phyloP scores from a whole-genome alignment of 2,329 filamentous ascomycete species.

The Colletotrichum sp. region DNA sequence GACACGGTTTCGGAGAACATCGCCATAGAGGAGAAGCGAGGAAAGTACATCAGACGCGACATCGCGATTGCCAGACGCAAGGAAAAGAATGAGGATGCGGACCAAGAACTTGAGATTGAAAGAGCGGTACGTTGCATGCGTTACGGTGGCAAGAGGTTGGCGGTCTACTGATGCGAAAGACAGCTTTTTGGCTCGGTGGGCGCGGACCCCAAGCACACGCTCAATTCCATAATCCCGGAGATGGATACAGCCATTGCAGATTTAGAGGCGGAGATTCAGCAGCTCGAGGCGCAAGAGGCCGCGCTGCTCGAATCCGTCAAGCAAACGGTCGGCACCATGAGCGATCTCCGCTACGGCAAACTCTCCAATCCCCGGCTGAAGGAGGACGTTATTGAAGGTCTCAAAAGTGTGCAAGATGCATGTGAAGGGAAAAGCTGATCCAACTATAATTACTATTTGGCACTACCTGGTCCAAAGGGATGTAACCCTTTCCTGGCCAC shows the following conservation, averaged over 20 bases:
- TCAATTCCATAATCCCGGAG: constrained; percentile 69
- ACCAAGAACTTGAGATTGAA: constrained; percentile 70
- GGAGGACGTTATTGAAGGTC: constrained; percentile 70
- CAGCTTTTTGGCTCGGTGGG: constrained; percentile 64
- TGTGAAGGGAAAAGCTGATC: constrained; percentile 57
- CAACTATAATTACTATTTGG: constrained; percentile 23
- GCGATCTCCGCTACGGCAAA: constrained; percentile 82
- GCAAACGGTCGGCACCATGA: constrained; percentile 73
- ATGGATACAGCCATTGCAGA: constrained; percentile 70
- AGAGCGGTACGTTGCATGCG: constrained; percentile 47
- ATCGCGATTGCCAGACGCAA: constrained; percentile 59
- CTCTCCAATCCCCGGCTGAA: constrained; percentile 68
- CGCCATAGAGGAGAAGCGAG: constrained; percentile 65
- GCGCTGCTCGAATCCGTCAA: constrained; percentile 65
- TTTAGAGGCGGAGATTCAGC: constrained; percentile 71
- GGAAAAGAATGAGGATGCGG: constrained; percentile 59
- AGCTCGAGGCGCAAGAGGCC: constrained; percentile 68
- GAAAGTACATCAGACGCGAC: constrained; percentile 61
- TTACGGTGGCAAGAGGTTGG: background rate
- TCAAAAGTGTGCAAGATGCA: constrained; percentile 66
- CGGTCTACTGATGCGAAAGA: background rate
- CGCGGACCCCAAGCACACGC: constrained; percentile 60
- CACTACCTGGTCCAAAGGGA: constrained; percentile 11
- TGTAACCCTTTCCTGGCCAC: background rate
- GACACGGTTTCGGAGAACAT: constrained; percentile 72